phyloP scores from a whole-genome alignment of 2,329 filamentous ascomycete genomes.

The Penicillium sp. region DNA sequence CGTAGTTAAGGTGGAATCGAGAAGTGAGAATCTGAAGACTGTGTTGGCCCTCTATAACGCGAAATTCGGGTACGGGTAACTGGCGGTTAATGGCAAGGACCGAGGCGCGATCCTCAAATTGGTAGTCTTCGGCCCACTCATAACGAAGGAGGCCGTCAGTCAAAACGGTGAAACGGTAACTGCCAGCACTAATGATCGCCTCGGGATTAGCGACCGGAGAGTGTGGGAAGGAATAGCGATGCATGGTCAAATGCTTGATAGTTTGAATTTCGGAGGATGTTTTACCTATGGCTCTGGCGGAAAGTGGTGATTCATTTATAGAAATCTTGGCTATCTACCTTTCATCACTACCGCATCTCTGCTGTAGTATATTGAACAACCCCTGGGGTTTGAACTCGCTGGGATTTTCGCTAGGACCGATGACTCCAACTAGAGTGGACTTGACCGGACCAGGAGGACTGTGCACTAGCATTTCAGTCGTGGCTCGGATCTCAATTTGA shows the following conservation, averaged over 20 bases:
- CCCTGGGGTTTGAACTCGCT: neutral
- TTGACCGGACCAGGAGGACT: neutral
- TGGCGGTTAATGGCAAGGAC: neutral
- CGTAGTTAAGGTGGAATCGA: neutral
- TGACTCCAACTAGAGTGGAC: neutral
- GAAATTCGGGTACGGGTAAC: neutral
- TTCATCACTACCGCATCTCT: neutral
- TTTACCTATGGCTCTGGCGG: neutral
- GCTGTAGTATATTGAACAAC: neutral
- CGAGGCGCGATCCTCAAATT: neutral
- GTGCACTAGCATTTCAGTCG: neutral
- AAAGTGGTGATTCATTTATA: neutral
- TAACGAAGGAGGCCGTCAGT: neutral
- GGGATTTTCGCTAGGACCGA: neutral
- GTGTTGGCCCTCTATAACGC: neutral
- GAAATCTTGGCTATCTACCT: too few species aligned
- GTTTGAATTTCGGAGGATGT: neutral
- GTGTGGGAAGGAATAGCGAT: neutral
- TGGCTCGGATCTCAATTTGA: neutral
- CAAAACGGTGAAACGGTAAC: neutral
- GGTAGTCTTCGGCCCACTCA: neutral
- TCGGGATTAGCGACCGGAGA: neutral
- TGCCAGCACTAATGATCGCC: neutral
- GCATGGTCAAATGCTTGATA: neutral
- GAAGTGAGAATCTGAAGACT: neutral